These are phyloP conservation scores for Gastrolobium bilobum DNA, from an alignment of 306 rosid species.

Conservation along the genomic window DNA sequence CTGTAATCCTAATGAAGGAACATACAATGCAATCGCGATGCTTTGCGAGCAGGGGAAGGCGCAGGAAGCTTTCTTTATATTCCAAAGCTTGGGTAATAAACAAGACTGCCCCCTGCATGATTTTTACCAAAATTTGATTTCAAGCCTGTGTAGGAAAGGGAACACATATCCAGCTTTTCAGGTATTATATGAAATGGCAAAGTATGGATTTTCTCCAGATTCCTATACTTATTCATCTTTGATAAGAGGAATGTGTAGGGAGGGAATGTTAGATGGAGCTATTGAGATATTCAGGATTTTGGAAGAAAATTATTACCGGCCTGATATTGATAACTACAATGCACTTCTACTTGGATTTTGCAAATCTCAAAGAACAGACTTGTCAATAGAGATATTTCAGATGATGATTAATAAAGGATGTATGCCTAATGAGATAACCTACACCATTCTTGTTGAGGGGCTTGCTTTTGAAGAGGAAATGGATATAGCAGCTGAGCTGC, in stretches of 20 bases:
- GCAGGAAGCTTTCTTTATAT: slow-evolving; percentile 74
- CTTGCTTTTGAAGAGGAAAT: slow-evolving; percentile 75
- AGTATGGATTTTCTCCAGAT: slow-evolving; percentile 81
- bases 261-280: slow-evolving; percentile 88
- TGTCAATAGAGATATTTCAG: slow-evolving; percentile 70
- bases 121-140: slow-evolving; percentile 68
- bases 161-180: slow-evolving; percentile 90
- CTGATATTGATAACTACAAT: slow-evolving; percentile 77
- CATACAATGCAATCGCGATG: slow-evolving; percentile 78
- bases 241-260: slow-evolving; percentile 89
- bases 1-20: slow-evolving; percentile 77
- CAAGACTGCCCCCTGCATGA: slow-evolving; percentile 62
- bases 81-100: slow-evolving; percentile 73
- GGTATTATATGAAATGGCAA: slow-evolving; percentile 82
- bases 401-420: slow-evolving; percentile 74
- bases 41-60: slow-evolving; percentile 82
- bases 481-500: slow-evolving; percentile 67
- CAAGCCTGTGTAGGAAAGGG: slow-evolving; percentile 84
- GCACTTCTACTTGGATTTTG: slow-evolving; percentile 82
- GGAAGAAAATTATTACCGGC: slow-evolving; percentile 73
- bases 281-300: slow-evolving; percentile 75
- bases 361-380: slow-evolving; percentile 74
- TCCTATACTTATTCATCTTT: slow-evolving; percentile 83
- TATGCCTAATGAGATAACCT: slow-evolving; percentile 83
- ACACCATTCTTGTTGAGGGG: slow-evolving; percentile 83